Percentiles rank a stretch among this genome's conserved stretches.
Evolutionary conservation across 768 basidiomycete genomes (phyloP).

Genomic region (Pleurotus ostreatus): DNA sequence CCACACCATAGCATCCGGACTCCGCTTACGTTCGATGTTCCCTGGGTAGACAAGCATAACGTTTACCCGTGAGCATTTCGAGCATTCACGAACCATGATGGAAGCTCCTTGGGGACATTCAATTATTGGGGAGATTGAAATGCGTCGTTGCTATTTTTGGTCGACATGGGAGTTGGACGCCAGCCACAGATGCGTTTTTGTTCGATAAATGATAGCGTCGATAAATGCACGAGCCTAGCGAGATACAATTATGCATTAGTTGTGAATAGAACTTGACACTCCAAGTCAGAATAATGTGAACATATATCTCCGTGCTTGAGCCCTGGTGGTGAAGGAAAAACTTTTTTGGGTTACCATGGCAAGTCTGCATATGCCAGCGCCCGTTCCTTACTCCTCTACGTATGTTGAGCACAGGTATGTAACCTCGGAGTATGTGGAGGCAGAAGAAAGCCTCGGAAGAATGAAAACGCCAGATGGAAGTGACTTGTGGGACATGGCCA

Average conservation of each 20-base stretch:
- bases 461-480: background rate
- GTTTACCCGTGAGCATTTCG: too few relatives aligned
- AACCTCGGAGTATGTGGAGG: background rate
- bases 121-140: too few relatives aligned
- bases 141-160: slow-evolving; percentile 1
- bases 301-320: background rate
- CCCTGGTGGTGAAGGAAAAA: background rate
- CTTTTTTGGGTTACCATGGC: background rate
- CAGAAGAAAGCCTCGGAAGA: background rate
- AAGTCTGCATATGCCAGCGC: slow-evolving; percentile 4
- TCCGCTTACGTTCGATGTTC: background rate
- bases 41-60: too few relatives aligned
- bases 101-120: too few relatives aligned
- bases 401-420: too few relatives aligned
- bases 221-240: background rate
- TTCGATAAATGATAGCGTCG: background rate
- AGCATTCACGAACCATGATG: too few relatives aligned
- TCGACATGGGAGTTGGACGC: slow-evolving; percentile 2
- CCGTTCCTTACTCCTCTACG: background rate
- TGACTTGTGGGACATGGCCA: too few relatives aligned
- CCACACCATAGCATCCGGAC: background rate
- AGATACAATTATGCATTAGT: background rate
- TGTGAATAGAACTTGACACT: background rate
- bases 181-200: background rate
- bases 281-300: background rate